Base-by-base conservation (phyloP, 495 filamentous ascomycete species). In the Daldinia grandis region DNA sequence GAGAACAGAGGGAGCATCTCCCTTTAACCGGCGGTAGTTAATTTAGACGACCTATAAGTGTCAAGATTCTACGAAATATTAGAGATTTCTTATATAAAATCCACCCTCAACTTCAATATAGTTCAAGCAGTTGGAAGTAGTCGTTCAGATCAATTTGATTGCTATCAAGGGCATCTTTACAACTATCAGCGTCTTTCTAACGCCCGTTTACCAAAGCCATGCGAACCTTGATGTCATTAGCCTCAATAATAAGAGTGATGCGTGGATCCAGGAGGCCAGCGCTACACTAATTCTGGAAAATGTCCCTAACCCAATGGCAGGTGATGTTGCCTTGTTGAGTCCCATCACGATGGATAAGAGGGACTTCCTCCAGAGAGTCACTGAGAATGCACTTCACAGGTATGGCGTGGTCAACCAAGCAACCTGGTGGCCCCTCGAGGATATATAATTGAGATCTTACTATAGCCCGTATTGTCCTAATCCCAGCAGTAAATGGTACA, bases 271-370 rank as follows among this genome's bases (percentile, higher is more conserved):
- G 17, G 55, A 58, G 27, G 31, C 55, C 31, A 38, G 31, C 31
- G 55, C 55, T 19, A 58, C 55, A 24, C 33, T 58, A 24, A 33
- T 58, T 12, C 55, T 38, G 19, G 55, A 33, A 38, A 21, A 58
- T 14, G 31, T 58, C 3, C 55, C 55, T 24, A 58, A 58, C 19
- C 55, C 55, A 21, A 58, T 58, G 31, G 55, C 30, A 19, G 55
- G 55, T 4, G 55, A 58, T 19, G 55, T 58, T 24, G 55, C 55
- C 17, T 37, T 58, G 5, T 58, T 33, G 55, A 58, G 55, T 12
- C 33, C 55, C n/a, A 58, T 58, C 17, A 38, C 40, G 55, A 58
- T 58, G 55, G 55, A 58, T 24, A 58, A 58, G 55, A 38, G 17
- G n/a, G 55, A 58, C 55, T 58, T 58, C 19, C 55, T 58, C 33